Percentiles rank a stretch among this genome's conserved stretches.
These are phyloP conservation scores for Favolaschia claudopus DNA, from an alignment of 768 basidiomycete species.

Conservation along the genomic window DNA sequence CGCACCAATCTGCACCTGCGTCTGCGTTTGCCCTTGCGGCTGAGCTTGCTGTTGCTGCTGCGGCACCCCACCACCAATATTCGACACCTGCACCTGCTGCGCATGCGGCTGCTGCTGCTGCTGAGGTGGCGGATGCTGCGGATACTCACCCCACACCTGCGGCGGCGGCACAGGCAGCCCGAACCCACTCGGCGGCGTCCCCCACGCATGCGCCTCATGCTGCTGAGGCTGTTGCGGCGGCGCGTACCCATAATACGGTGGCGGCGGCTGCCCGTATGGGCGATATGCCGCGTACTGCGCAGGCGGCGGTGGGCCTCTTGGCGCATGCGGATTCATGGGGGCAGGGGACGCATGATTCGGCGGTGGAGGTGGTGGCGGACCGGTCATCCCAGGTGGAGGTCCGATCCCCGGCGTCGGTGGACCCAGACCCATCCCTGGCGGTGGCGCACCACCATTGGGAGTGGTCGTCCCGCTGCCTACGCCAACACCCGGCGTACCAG, in stretches of 20 bases:
- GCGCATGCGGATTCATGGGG: conserved; percentile 6
- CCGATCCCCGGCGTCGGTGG: background rate
- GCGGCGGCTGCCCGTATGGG: conserved; percentile 31
- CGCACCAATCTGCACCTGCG: conserved; percentile 28
- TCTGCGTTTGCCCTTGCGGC: conserved; percentile 16
- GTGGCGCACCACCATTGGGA: background rate
- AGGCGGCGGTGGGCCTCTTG: conserved; percentile 30
- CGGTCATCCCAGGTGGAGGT: background rate
- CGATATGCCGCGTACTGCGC: conserved; percentile 34
- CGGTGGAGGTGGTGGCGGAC: background rate
- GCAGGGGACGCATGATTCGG: background rate
- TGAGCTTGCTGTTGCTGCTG: conserved; percentile 24
- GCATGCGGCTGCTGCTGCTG: conserved; percentile 25
- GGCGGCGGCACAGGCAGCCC: conserved; percentile 29
- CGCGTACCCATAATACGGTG: conserved; percentile 26
- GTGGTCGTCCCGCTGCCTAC: background rate
- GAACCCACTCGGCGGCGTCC: conserved; percentile 33
- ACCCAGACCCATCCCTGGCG: background rate
- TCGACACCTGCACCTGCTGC: conserved; percentile 6
- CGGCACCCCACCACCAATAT: conserved; percentile 13
- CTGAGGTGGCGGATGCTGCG: conserved; percentile 29
- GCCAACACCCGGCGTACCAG: background rate
- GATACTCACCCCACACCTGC: conserved; percentile 23
- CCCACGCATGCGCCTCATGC: conserved; percentile 34
- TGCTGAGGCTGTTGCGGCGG: conserved; percentile 23